Base-by-base conservation (phyloP, 2,329 filamentous ascomycete species). In the Byssothecium circinans region DNA sequence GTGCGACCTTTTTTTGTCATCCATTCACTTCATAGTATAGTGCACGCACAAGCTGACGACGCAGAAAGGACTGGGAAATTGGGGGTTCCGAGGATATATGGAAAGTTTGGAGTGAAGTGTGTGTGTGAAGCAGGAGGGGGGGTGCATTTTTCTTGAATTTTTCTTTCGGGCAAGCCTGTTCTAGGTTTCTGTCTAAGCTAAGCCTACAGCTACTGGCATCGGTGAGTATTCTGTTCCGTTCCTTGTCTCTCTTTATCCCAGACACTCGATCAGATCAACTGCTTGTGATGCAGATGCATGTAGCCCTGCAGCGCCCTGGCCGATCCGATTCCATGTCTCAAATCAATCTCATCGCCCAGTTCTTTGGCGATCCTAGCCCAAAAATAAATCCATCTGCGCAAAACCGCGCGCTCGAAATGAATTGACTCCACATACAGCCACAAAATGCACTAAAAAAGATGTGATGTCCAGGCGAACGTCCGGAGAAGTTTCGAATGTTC, bases 151-250 rank as follows among this genome's bases (percentile, higher is more conserved):
- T n/a, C n/a, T n/a, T n/a, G n/a, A n/a, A n/a, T n/a, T n/a, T n/a
- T n/a, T 49, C 32, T 44, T 53, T 56, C 27, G 36, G 43, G 45
- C 47, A 44, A 42, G n/a, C n/a, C n/a, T 45, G 44, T 49, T 45
- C 45, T 49, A 45, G 39, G 35, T n/a, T 41, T 41, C 41, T 50
- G 52, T 48, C 46, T 52, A 52, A 43, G 40, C 47, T n/a, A n/a
- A n/a, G n/a, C n/a, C n/a, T n/a, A n/a, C n/a, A n/a, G n/a, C n/a
- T n/a, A n/a, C n/a, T n/a, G n/a, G n/a, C n/a, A n/a, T n/a, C n/a
- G n/a, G n/a, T n/a, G n/a, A n/a, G n/a, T n/a, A n/a, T n/a, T n/a
- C n/a, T n/a, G n/a, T n/a, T n/a, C n/a, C n/a, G n/a, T n/a, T n/a
- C n/a, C n/a, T n/a, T n/a, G n/a, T n/a, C n/a, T n/a, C 11, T 25